These are phyloP conservation scores for Phytophthora sp. DNA, from an alignment of 352 stramenopile genomes.

Conservation along the genomic window DNA sequence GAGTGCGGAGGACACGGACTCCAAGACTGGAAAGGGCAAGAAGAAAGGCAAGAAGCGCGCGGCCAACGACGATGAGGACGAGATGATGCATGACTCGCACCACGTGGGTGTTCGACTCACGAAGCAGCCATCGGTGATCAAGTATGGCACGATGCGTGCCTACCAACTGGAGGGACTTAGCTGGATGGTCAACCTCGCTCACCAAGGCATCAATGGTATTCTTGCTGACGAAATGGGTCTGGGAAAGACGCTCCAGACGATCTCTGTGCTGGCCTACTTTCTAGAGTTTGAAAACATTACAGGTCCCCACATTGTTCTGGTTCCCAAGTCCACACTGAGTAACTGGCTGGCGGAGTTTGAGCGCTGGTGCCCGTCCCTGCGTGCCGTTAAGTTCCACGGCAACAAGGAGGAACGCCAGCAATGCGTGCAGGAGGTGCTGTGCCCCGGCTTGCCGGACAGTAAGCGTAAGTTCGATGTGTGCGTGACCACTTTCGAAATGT, in stretches of 20 bases:
- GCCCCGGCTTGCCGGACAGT: slow-evolving; percentile 83
- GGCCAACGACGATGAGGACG: slow-evolving; percentile 82
- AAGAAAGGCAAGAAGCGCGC: slow-evolving; percentile 86
- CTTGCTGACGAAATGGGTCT: slow-evolving; percentile 98
- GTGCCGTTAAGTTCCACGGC: slow-evolving; percentile 94
- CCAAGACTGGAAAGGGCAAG: slow-evolving; percentile 56
- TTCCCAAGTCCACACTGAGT: slow-evolving; percentile 93
- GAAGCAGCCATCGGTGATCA: slow-evolving; percentile 92
- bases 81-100: slow-evolving; percentile 73
- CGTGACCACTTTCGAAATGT: slow-evolving; percentile 98
- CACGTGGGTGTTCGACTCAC: slow-evolving; percentile 91
- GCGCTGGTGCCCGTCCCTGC: slow-evolving; percentile 92
- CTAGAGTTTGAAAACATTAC: slow-evolving; percentile 83
- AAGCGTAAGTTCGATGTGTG: slow-evolving; percentile 97
- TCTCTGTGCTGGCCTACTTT: slow-evolving; percentile 88
- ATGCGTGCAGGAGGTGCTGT: slow-evolving; percentile 91
- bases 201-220: slow-evolving; percentile 99
- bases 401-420: slow-evolving; percentile 89
- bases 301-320: slow-evolving; percentile 94
- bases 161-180: slow-evolving; percentile 99
- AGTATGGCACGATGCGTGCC: slow-evolving; percentile 95
- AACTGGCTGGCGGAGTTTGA: slow-evolving; percentile 95
- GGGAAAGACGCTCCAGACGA: slow-evolving; percentile 97
- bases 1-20: slow-evolving; percentile 5
- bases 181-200: slow-evolving; percentile 98